Base-by-base conservation (phyloP, 2,329 filamentous ascomycete genomes). In the Teratosphaeriaceae sp. region DNA sequence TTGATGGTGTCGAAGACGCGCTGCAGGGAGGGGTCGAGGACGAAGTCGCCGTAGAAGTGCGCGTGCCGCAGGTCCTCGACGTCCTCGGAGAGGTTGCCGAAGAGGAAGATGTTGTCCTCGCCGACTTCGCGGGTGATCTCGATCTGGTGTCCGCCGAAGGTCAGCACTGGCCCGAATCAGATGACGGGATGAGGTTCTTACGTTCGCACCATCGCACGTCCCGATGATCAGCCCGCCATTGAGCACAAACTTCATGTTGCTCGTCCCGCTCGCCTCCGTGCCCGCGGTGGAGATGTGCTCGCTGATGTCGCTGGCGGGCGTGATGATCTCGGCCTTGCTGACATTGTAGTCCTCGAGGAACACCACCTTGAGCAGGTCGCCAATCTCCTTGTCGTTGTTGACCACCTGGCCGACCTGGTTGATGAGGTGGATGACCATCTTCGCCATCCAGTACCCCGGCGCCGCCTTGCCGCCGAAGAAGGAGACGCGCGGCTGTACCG, bases 391-490 rank as follows among this genome's bases (percentile, higher is more conserved):
- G 59, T 98, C 92, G 30, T 86, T 85, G 72, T 98, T 98, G 55
- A 98, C 84, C 2, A 97, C 85, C 13, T 80, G 71, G 3, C 88
- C 88, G 21, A 97, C 92, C 48, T 82, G 84, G 71, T 96, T 97
- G 73, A 98, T 82, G 44, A 98, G 78, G 63, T 97, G 90, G 57
- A 98, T 98, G 36, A 63, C 52, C 30, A 92, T 94, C 78, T 98
- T 98, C 27, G 92, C 92, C 92, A 97, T 98, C 92, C 92, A 98
- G 74, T 98, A 98, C 13, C 92, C 92, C 0, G 92, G 92, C 2
- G 92, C 92, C 20, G 92, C 92, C 71, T 98, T 98, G 57, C 92
- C 92, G 61, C 92, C 92, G 63, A 98, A 97, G 65, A 98, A 94
- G 44, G 85, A 92, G 8, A 97, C 92, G 40, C 90, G 84, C 13